Evolutionary conservation across 345 rosid genomes (phyloP).

Genomic region (Gynandropsis gynandra): DNA sequence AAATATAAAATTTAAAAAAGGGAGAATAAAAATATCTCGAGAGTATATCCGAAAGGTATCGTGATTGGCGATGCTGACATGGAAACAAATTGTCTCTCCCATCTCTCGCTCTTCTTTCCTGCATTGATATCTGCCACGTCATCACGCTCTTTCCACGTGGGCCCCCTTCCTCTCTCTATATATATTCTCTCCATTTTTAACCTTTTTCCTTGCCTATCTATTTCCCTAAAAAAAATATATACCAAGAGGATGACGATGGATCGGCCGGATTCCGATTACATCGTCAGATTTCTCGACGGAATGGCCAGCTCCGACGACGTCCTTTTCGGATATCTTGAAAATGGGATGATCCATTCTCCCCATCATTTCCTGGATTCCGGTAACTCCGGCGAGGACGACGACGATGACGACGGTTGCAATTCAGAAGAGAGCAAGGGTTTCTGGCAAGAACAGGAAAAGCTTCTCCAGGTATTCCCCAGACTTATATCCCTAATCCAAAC

Average conservation of each 20-base stretch:
- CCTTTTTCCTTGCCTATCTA: conserved; percentile 2
- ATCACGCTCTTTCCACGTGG: conserved; percentile 17
- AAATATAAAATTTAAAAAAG: too few species aligned
- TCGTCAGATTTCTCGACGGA: conserved; percentile 43
- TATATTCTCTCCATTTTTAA: neutral
- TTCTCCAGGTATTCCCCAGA: conserved; percentile 51
- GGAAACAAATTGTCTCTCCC: conserved; percentile 37
- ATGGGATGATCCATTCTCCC: conserved; percentile 21
- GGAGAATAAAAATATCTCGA: too few species aligned
- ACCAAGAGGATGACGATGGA: conserved; percentile 8
- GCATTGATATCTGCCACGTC: conserved; percentile 26
- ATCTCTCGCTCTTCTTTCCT: conserved; percentile 12
- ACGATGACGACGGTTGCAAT: conserved; percentile 19
- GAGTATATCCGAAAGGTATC: conserved; percentile 36
- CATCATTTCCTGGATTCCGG: conserved; percentile 20
- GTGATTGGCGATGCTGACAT: conserved; percentile 37
- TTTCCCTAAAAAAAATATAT: neutral
- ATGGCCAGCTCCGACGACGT: conserved; percentile 47
- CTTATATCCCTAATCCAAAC: neutral
- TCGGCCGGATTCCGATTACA: conserved; percentile 40
- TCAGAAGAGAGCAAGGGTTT: conserved; percentile 46
- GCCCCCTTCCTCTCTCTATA: conserved; percentile 26
- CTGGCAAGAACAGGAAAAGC: conserved; percentile 67
- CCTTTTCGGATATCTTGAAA: conserved; percentile 52
- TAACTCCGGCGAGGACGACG: conserved; percentile 22